These are phyloP conservation scores for Leccinum imitatum DNA, from an alignment of 768 basidiomycete genomes.

Conservation along the genomic window DNA sequence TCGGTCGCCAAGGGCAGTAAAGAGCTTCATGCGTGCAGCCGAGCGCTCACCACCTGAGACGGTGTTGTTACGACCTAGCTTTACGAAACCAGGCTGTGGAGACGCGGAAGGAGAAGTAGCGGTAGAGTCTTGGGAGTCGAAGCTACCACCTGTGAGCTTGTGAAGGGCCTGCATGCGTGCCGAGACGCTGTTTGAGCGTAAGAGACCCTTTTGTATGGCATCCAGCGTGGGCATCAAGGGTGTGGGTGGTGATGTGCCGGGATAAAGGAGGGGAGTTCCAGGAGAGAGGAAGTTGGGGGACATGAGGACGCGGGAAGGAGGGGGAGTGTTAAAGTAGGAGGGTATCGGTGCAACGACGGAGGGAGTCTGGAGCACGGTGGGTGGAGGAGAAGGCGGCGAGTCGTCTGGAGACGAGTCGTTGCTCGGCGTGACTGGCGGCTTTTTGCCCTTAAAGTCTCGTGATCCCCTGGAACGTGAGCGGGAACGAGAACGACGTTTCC, in stretches of 20 bases:
- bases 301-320: constrained; percentile 38
- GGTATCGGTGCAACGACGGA: constrained; percentile 52
- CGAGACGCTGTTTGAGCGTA: constrained; percentile 89
- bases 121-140: constrained; percentile 55
- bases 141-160: constrained; percentile 74
- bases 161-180: constrained; percentile 78
- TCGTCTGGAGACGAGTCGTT: constrained; percentile 75
- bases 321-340: constrained; percentile 50
- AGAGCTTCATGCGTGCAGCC: constrained; percentile 67
- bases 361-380: constrained; percentile 25
- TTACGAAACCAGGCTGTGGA: constrained; percentile 45
- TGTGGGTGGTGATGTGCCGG: constrained; percentile 60
- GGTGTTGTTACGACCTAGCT: constrained; percentile 71
- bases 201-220: constrained; percentile 73
- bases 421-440: constrained; percentile 46
- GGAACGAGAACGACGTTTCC: constrained; percentile 72
- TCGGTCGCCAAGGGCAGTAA: constrained; percentile 59
- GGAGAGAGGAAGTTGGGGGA: constrained; percentile 53
- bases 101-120: constrained; percentile 52
- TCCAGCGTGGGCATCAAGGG: constrained; percentile 75
- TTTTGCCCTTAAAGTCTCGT: constrained; percentile 69
- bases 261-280: constrained; percentile 57
- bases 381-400: constrained; percentile 34
- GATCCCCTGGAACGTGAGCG: constrained; percentile 61
- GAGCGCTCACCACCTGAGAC: constrained; percentile 79